Evolutionary conservation across 768 basidiomycete species (phyloP).

Genomic region (Cantharellus anzutake): DNA sequence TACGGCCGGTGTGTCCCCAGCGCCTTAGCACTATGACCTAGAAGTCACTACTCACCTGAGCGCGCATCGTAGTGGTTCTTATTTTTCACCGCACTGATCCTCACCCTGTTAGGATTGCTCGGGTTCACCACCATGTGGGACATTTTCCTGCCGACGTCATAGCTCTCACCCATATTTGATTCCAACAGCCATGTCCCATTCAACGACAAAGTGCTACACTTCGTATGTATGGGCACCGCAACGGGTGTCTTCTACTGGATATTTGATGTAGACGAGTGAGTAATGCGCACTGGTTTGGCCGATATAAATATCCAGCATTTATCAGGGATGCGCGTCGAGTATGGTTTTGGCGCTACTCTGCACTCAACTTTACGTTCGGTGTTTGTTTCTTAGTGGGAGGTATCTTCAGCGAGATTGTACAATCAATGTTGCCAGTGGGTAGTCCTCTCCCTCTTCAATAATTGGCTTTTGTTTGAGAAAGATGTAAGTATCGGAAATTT

Average conservation of each 20-base stretch:
- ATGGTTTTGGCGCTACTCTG: conserved; percentile 72
- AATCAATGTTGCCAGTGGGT: conserved; percentile 52
- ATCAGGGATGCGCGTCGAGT: conserved; percentile 53
- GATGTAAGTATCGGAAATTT: conserved; percentile 43
- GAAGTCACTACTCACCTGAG: neutral
- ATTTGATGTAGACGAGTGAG: conserved; percentile 74
- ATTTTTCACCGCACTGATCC: conserved; percentile 45
- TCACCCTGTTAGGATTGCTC: conserved; percentile 51
- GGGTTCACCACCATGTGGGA: conserved; percentile 47
- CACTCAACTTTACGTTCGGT: conserved; percentile 45
- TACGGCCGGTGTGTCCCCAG: neutral
- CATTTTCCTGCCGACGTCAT: conserved; percentile 17
- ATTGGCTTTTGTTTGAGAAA: neutral
- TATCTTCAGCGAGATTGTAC: conserved; percentile 63
- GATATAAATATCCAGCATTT: neutral
- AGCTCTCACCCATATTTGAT: neutral
- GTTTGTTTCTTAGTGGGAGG: conserved; percentile 68
- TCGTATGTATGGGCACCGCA: conserved; percentile 54
- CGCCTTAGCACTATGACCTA: neutral
- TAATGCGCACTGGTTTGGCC: conserved; percentile 3
- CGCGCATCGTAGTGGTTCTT: conserved; percentile 49
- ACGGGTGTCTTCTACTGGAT: conserved; percentile 77
- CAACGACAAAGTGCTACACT: conserved; percentile 66
- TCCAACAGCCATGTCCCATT: conserved; percentile 29
- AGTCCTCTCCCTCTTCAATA: conserved; percentile 5